Conservation (phyloP, 495 filamentous ascomycete species). For the Lichina pygmaea region DNA sequence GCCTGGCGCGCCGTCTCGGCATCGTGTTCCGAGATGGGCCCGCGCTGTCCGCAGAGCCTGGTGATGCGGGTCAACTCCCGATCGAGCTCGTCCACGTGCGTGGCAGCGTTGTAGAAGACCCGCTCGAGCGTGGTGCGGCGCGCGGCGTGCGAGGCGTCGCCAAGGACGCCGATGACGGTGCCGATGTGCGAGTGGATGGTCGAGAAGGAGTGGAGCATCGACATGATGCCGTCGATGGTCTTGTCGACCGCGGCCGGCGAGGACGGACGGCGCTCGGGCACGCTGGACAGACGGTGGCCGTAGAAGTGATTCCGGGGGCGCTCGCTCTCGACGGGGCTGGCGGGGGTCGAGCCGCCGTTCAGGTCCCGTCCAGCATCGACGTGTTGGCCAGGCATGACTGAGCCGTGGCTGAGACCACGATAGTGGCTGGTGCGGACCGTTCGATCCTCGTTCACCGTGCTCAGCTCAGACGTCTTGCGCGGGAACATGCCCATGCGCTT, state of each 20-base stretch:
- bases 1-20: constrained; percentile 26
- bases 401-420: constrained; percentile 57
- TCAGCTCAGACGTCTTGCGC: constrained; percentile 44
- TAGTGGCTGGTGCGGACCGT: constrained; percentile 54
- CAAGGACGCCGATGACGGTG: constrained; percentile 41
- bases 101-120: constrained; percentile 49
- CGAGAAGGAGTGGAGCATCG: constrained; percentile 64
- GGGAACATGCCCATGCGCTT: constrained; percentile 67
- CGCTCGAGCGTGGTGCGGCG: constrained; percentile 49
- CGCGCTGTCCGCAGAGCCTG: constrained; percentile 17
- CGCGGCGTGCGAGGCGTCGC: constrained; percentile 24
- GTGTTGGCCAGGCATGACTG: constrained; percentile 27
- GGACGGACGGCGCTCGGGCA: constrained; percentile 43
- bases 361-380: constrained; percentile 2
- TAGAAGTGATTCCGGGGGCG: constrained; percentile 20
- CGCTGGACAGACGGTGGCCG: constrained; percentile 55
- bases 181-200: constrained; percentile 56
- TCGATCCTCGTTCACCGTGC: constrained; percentile 45
- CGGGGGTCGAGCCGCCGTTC: constrained; percentile 7
- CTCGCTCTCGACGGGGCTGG: constrained; percentile 15
- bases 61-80: constrained; percentile 42
- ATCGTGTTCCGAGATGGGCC: constrained; percentile 25
- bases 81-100: constrained; percentile 48
- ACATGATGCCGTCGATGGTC: constrained; percentile 45
- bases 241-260: constrained; percentile 26